These are phyloP conservation scores for Auricularia heimuer DNA, from an alignment of 768 basidiomycete genomes.

Conservation along the genomic window DNA sequence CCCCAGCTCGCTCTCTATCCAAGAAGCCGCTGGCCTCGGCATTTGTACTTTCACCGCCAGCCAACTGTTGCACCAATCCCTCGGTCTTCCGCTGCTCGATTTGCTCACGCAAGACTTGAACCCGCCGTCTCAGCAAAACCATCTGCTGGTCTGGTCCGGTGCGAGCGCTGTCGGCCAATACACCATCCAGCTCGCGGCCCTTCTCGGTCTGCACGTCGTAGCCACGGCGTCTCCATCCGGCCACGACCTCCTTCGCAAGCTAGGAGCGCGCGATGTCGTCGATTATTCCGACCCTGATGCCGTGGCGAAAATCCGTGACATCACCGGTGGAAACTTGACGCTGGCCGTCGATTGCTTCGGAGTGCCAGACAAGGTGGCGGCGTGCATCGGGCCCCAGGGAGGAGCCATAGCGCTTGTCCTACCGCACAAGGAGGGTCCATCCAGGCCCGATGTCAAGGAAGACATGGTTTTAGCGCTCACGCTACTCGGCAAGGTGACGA, in stretches of 20 bases:
- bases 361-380: conserved; percentile 25
- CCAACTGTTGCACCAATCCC: conserved; percentile 7
- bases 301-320: conserved; percentile 24
- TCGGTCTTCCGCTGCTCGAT: not conserved
- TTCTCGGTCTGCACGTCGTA: conserved; percentile 19
- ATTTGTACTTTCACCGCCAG: conserved; percentile 10
- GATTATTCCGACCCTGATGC: conserved; percentile 32
- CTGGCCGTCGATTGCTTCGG: conserved; percentile 31
- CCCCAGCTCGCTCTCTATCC: conserved; percentile 16
- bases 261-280: conserved; percentile 32
- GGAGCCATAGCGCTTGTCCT: conserved; percentile 34
- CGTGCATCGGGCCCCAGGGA: conserved; percentile 28
- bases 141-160: not conserved
- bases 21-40: conserved; percentile 11
- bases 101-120: not conserved
- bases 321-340: conserved; percentile 22
- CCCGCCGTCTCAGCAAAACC: not conserved
- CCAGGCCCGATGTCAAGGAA: not conserved
- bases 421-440: conserved; percentile 34
- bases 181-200: no score
- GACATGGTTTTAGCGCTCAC: not conserved
- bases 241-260: conserved; percentile 27
- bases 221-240: conserved; percentile 32
- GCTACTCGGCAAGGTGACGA: not conserved
- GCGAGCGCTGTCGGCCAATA: no score